A percentile compares a stretch with the other conserved stretches of the same genome.
phyloP scores from a whole-genome alignment of 192 early-diverging fungal species.

The Backusella psychrophila region DNA sequence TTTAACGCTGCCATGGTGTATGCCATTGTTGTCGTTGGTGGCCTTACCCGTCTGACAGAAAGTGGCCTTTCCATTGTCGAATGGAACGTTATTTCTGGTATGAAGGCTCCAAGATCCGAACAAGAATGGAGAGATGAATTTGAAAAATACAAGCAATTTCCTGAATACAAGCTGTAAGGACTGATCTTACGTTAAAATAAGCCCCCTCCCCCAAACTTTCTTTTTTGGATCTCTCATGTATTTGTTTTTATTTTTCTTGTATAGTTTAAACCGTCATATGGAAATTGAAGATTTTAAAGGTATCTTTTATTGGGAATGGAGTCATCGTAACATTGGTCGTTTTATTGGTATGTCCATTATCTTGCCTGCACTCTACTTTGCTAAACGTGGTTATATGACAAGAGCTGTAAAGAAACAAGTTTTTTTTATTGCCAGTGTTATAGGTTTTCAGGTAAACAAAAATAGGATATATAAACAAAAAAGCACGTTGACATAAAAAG shows the following conservation, averaged over 20 bases:
- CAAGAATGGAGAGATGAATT: slow-evolving; percentile 92
- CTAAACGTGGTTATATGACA: slow-evolving; percentile 74
- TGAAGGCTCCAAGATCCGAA: slow-evolving; percentile 83
- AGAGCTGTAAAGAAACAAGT: slow-evolving; percentile 58
- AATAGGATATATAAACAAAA: not conserved
- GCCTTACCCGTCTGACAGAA: slow-evolving; percentile 94
- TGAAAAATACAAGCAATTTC: slow-evolving; percentile 97
- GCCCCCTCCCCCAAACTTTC: not conserved
- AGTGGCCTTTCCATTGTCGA: slow-evolving; percentile 95
- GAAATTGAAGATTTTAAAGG: slow-evolving; percentile 92
- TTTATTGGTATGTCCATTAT: slow-evolving; percentile 87
- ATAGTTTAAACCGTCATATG: slow-evolving; percentile 85
- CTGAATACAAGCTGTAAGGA: slow-evolving; percentile 91
- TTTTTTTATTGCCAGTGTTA: slow-evolving; percentile 56
- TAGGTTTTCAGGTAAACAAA: slow-evolving; percentile 65
- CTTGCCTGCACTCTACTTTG: slow-evolving; percentile 87
- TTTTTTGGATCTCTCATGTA: not conserved
- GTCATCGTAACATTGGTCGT: slow-evolving; percentile 90
- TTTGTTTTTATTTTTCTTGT: slow-evolving; percentile 11
- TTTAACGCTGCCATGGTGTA: slow-evolving; percentile 87
- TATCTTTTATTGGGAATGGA: slow-evolving; percentile 99
- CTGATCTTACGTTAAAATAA: too few relatives aligned
- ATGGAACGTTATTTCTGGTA: slow-evolving; percentile 94
- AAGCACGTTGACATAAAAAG: not conserved
- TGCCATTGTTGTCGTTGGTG: slow-evolving; percentile 92